These are phyloP conservation scores for Aspergillus viridinutans DNA, from an alignment of 2,329 filamentous ascomycete species.

Conservation along the genomic window DNA sequence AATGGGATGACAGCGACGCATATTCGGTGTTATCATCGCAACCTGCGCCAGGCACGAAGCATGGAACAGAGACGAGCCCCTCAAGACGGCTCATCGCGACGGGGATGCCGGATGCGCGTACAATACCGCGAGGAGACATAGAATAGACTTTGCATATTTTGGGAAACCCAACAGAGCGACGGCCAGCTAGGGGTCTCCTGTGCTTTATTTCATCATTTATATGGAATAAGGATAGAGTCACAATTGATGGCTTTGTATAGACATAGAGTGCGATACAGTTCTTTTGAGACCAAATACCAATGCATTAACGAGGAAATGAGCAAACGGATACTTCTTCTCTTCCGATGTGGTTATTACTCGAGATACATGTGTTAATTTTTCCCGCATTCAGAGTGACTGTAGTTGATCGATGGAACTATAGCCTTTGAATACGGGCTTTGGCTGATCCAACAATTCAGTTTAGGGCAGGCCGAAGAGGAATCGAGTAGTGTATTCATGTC, in stretches of 20 bases:
- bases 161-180: not conserved
- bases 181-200: not conserved
- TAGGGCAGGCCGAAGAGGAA: too few species aligned
- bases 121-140: not conserved
- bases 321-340: not conserved
- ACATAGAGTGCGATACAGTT: not conserved
- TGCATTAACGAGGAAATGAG: not conserved
- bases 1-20: not conserved
- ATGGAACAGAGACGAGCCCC: too few species aligned
- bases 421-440: too few species aligned
- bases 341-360: not conserved
- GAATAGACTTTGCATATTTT: not conserved
- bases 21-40: not conserved
- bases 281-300: not conserved
- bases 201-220: not conserved
- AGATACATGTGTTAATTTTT: too few species aligned
- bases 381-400: too few species aligned
- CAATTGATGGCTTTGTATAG: not conserved
- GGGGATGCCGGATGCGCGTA: not conserved
- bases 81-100: not conserved
- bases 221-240: not conserved
- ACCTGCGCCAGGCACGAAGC: not conserved
- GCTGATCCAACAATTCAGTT: too few species aligned
- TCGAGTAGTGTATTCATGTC: too few species aligned
- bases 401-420: too few species aligned